phyloP scores from a whole-genome alignment of 1,284 basidiomycete species.

The Mrakiaceae sp. region DNA sequence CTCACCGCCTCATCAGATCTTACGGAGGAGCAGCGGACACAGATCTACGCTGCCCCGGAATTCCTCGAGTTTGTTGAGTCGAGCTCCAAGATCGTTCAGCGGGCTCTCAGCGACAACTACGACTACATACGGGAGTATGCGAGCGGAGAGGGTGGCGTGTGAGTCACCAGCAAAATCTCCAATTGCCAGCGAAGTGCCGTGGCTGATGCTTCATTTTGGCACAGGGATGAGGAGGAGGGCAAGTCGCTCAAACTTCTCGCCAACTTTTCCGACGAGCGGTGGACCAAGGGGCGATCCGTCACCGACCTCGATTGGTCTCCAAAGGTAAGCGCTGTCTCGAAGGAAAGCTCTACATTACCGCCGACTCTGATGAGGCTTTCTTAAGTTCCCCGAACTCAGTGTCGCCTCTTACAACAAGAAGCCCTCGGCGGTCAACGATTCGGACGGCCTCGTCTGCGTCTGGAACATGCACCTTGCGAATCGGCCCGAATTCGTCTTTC shows the following conservation, averaged over 20 bases:
- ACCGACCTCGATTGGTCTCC: slow-evolving; percentile 97
- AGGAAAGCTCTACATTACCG: neutral
- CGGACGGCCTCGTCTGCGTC: slow-evolving; percentile 90
- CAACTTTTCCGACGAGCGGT: slow-evolving; percentile 76
- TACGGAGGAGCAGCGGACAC: slow-evolving; percentile 66
- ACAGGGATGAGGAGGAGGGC: slow-evolving; percentile 77
- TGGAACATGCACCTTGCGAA: slow-evolving; percentile 95
- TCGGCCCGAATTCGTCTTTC: slow-evolving; percentile 93
- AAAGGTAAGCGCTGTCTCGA: slow-evolving; percentile 46
- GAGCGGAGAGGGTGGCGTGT: slow-evolving; percentile 62
- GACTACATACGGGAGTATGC: slow-evolving; percentile 96
- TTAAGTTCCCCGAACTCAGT: slow-evolving; percentile 84
- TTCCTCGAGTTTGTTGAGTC: slow-evolving; percentile 89
- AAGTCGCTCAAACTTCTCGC: slow-evolving; percentile 76
- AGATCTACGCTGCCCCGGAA: slow-evolving; percentile 71
- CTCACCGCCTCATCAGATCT: slow-evolving; percentile 45
- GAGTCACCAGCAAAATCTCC: slow-evolving; percentile 26
- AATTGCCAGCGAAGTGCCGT: too few relatives aligned
- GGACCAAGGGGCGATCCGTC: slow-evolving; percentile 81
- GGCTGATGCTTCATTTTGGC: too few relatives aligned
- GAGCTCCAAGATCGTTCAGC: slow-evolving; percentile 87
- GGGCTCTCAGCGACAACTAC: slow-evolving; percentile 91
- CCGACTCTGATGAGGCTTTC: neutral
- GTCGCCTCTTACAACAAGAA: slow-evolving; percentile 97
- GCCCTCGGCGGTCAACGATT: slow-evolving; percentile 75